A percentile compares a stretch with the other conserved stretches of the same genome.
Evolutionary conservation across 768 basidiomycete species (phyloP).

Genomic region (Mycena rosella): DNA sequence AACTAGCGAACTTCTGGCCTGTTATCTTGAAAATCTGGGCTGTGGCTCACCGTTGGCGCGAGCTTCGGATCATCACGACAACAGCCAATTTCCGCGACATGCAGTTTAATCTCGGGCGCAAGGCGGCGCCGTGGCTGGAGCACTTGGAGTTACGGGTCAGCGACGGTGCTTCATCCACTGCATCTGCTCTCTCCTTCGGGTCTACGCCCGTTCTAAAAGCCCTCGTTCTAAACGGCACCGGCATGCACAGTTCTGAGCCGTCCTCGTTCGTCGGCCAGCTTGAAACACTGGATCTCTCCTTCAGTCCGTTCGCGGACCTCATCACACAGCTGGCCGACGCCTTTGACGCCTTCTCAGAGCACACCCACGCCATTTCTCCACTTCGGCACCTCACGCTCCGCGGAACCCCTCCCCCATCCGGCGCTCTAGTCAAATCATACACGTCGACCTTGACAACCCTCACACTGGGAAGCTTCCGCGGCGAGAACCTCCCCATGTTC

Average conservation of each 20-base stretch:
- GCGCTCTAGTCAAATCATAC: slow-evolving; percentile 5
- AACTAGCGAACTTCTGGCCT: slow-evolving; percentile 5
- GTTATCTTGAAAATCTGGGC: slow-evolving; percentile 15
- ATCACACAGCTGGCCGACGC: slow-evolving; percentile 10
- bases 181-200: background rate
- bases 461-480: slow-evolving; percentile 1
- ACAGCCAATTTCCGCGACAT: slow-evolving; percentile 8
- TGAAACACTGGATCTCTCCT: slow-evolving; percentile 13
- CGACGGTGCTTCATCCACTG: background rate
- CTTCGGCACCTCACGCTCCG: slow-evolving; percentile 25
- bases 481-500: background rate
- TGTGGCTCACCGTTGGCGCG: slow-evolving; percentile 15
- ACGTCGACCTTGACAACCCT: slow-evolving; percentile 9
- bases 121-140: slow-evolving; percentile 4
- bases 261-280: slow-evolving; percentile 1
- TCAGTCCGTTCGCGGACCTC: background rate
- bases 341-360: background rate
- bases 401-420: background rate
- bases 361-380: background rate
- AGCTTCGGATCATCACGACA: slow-evolving; percentile 9
- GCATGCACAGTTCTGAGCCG: background rate
- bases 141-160: slow-evolving; percentile 3
- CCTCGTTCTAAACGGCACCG: background rate
- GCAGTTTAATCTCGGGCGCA: slow-evolving; percentile 6
- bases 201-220: slow-evolving; percentile 5